Evolutionary conservation across 805 yeast species (phyloP).

Genomic region (Starmerella apicola): DNA sequence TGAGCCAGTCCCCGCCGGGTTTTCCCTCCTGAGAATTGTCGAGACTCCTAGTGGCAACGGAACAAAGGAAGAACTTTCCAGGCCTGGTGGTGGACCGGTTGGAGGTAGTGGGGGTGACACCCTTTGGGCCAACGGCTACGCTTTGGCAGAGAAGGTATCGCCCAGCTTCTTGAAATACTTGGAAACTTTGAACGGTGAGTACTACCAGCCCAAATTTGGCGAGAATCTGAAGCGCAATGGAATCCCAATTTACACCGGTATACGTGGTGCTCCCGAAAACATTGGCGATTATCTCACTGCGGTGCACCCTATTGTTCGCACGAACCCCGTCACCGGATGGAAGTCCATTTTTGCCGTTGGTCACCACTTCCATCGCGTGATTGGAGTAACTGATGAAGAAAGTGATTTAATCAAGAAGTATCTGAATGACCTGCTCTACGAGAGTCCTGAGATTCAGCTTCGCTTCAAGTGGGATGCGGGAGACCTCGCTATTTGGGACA

Average conservation of each 20-base stretch:
- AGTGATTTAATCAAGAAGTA: constrained; percentile 37
- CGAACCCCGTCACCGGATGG: constrained; percentile 56
- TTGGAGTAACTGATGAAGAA: constrained; percentile 42
- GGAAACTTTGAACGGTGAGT: constrained; percentile 30
- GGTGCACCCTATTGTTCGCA: constrained; percentile 48
- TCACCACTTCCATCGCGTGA: constrained; percentile 38
- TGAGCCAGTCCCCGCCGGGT: constrained; percentile 45
- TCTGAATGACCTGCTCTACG: constrained; percentile 36
- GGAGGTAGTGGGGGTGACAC: constrained; percentile 38
- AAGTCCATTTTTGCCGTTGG: constrained; percentile 46
- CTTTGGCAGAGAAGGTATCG: constrained; percentile 41
- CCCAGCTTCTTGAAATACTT: constrained; percentile 37
- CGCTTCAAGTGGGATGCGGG: constrained; percentile 43
- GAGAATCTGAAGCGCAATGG: constrained; percentile 32
- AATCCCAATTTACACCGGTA: constrained; percentile 36
- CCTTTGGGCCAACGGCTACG: constrained; percentile 41
- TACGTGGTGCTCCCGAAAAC: constrained; percentile 23
- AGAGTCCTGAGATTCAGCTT: constrained; percentile 44
- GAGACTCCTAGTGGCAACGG: constrained; percentile 39
- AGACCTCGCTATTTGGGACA: constrained; percentile 49
- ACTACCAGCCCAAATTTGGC: constrained; percentile 35
- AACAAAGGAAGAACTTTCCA: constrained; percentile 8
- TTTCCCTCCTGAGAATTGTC: constrained; percentile 39
- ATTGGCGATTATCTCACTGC: constrained; percentile 28
- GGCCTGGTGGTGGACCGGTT: constrained; percentile 16